Percentiles rank a stretch among this genome's conserved stretches.
These are phyloP conservation scores for Lactarius sp. DNA, from an alignment of 768 basidiomycete species.

Conservation along the genomic window DNA sequence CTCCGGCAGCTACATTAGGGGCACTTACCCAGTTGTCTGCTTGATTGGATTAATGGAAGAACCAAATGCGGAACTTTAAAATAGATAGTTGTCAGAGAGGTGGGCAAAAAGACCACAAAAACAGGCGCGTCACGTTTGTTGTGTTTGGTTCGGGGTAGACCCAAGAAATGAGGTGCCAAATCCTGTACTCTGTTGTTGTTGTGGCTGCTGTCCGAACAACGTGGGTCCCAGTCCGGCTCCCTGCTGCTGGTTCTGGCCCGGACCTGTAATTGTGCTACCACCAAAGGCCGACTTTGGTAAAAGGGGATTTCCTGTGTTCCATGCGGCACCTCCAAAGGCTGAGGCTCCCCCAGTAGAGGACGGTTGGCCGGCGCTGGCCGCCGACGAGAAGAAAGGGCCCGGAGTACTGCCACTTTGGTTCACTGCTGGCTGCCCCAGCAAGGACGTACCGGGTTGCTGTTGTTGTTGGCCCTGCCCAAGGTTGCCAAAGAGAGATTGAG, in stretches of 20 bases:
- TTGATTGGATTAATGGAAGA: conserved; percentile 16
- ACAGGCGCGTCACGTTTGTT: conserved; percentile 25
- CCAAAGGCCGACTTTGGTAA: conserved; percentile 23
- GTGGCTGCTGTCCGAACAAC: conserved; percentile 22
- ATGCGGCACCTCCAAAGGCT: conserved; percentile 4
- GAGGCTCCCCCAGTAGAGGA: not conserved
- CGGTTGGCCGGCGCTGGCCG: not conserved
- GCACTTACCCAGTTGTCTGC: conserved; percentile 5
- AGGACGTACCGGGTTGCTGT: not conserved
- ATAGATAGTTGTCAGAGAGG: not conserved
- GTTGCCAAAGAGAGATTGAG: conserved; percentile 30
- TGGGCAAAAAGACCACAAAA: not conserved
- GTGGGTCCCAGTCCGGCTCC: conserved; percentile 7
- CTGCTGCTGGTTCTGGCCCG: not conserved
- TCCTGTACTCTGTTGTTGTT: conserved; percentile 21
- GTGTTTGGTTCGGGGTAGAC: conserved; percentile 28
- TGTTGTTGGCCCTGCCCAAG: conserved; percentile 20
- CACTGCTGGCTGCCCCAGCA: not conserved
- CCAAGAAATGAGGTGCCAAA: conserved; percentile 24
- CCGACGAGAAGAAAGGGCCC: conserved; percentile 9
- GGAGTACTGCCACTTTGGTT: not conserved
- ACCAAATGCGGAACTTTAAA: conserved; percentile 36
- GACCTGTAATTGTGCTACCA: not conserved
- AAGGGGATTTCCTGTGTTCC: conserved; percentile 21
- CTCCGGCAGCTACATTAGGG: not conserved